A percentile compares a stretch with the other conserved stretches of the same genome.
Evolutionary conservation across 768 basidiomycete genomes (phyloP).

Genomic region (Coprinopsis sp.): DNA sequence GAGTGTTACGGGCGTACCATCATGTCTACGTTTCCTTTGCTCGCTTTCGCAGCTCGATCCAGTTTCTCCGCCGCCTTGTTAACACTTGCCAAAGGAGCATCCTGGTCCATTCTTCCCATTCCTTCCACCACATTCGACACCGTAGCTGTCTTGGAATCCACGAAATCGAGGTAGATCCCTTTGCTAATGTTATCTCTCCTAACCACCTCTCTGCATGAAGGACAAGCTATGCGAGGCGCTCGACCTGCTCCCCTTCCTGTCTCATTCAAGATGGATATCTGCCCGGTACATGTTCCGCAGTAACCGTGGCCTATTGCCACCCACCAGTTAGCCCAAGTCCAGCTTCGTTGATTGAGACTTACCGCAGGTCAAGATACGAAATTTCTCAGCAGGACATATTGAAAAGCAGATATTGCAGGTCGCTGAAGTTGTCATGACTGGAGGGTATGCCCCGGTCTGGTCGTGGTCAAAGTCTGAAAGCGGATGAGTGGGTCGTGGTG

Average conservation of each 20-base stretch:
- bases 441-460: not conserved
- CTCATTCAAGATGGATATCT: slow-evolving; percentile 17
- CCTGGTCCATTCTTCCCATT: slow-evolving; percentile 28
- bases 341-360: slow-evolving; percentile 8
- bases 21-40: slow-evolving; percentile 19
- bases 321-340: not conserved
- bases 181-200: slow-evolving; percentile 19
- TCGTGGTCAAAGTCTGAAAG: not conserved
- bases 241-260: not conserved
- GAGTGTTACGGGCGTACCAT: slow-evolving; percentile 22
- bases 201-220: slow-evolving; percentile 19
- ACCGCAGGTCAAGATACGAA: slow-evolving; percentile 34
- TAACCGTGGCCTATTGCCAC: slow-evolving; percentile 36
- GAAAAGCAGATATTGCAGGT: slow-evolving; percentile 3
- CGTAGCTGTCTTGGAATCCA: slow-evolving; percentile 20
- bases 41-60: slow-evolving; percentile 21
- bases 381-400: slow-evolving; percentile 12
- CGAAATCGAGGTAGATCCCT: slow-evolving; percentile 24
- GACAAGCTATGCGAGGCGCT: slow-evolving; percentile 15
- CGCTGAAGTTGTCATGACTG: not conserved
- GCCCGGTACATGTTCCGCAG: slow-evolving; percentile 29
- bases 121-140: slow-evolving; percentile 26
- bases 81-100: slow-evolving; percentile 32
- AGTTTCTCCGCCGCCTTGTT: slow-evolving; percentile 32
- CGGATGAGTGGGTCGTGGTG: not conserved